Conservation (phyloP, 768 basidiomycete genomes). For the Hydnomerulius pinastri region DNA sequence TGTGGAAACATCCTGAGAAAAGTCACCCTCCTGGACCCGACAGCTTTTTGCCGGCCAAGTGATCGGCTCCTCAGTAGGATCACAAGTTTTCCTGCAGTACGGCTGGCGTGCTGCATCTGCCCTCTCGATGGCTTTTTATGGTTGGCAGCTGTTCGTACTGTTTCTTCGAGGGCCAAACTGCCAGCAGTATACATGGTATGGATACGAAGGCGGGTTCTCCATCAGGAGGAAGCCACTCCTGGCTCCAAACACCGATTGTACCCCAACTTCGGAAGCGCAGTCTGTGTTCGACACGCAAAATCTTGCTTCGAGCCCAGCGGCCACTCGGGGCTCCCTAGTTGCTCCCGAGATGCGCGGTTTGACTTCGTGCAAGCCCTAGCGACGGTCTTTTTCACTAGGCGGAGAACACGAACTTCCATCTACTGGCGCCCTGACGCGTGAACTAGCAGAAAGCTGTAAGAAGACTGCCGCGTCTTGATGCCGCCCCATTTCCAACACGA, state of each 20-base stretch:
- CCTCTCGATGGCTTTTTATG: constrained; percentile 38
- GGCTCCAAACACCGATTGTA: background rate
- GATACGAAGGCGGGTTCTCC: constrained; percentile 58
- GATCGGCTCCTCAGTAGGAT: constrained; percentile 43
- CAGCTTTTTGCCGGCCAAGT: constrained; percentile 39
- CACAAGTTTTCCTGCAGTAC: constrained; percentile 37
- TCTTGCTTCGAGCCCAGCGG: too few relatives aligned
- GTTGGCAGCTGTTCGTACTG: constrained; percentile 35
- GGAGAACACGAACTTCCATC: too few relatives aligned
- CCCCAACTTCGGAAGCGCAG: constrained; percentile 1
- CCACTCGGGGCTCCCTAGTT: too few relatives aligned
- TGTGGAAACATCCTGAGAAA: too few relatives aligned
- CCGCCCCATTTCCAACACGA: too few relatives aligned
- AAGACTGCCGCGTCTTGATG: too few relatives aligned
- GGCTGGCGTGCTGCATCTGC: constrained; percentile 40
- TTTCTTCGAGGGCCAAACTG: constrained; percentile 40
- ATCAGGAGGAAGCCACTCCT: constrained; percentile 4
- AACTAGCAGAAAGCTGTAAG: too few relatives aligned
- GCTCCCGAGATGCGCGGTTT: too few relatives aligned
- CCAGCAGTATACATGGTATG: constrained; percentile 50
- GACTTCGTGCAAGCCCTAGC: too few relatives aligned
- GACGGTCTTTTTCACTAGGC: too few relatives aligned
- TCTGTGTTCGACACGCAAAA: constrained; percentile 3
- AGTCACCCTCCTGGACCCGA: too few relatives aligned
- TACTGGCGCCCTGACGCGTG: too few relatives aligned